Evolutionary conservation across 2,329 filamentous ascomycete genomes (phyloP), one percentile per base, ranked within the genome.

Genomic region (Stemphylium lycopersici): DNA sequence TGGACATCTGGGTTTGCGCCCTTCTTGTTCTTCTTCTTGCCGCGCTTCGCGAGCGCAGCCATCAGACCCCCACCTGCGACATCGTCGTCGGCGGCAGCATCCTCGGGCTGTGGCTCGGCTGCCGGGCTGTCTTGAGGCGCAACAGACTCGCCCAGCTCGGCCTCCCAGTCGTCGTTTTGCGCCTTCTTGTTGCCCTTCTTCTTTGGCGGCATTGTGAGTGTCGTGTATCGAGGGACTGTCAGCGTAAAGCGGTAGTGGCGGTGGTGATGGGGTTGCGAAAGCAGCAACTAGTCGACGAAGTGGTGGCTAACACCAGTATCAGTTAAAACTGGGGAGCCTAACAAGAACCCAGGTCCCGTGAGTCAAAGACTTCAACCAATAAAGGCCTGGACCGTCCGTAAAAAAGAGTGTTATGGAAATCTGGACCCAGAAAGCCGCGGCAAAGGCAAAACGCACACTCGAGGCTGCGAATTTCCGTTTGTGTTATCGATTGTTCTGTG

Each of bases 91-190:
- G 80, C 79, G 24, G 66, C 65, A 41, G 66, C 61, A 42, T 71
- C 65, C 11, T 71, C 67, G 20, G 62, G 48, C 38, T 63, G 59
- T 52, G 65, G 38, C 43, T 66, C 69, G 43, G 61, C 56, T 41
- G 58, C 79, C 45, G 78, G 79, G 36, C 78, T 77, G 56, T 84
- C 79, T 49, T 83, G 80, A 6, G 89, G 87, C 61, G 85, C 84
- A 70, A 87, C 83, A 57, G 83, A 81, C 80, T 97, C 93, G 70
- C 92, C 93, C 50, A 97, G 83, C 61, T 96, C 92, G 51, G 90
- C 87, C 77, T 98, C 95, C 93, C 93, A 97, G 82, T 97, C 91
- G 73, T 96, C 92, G 71, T 96, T 91, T 73, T 90, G 86, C 76
- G 87, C 88, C 77, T 87, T 88, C 83, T 93, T 96, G 79, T 88